Evolutionary conservation across 2,329 filamentous ascomycete genomes (phyloP).

Genomic region (Fusarium falciforme): DNA sequence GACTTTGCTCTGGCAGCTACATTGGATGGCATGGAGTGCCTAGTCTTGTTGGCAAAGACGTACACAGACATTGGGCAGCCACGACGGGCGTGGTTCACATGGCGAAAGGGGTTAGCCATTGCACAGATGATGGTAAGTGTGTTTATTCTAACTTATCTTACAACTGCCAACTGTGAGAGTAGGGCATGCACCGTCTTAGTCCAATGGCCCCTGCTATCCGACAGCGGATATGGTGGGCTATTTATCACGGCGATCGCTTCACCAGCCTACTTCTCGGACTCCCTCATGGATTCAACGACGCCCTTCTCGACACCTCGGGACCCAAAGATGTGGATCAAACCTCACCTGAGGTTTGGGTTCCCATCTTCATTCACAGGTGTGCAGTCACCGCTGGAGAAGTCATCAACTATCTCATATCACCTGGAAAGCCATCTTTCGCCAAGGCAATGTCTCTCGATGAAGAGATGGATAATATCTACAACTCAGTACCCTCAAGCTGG

Average conservation of each 20-base stretch:
- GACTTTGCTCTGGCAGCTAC: background rate
- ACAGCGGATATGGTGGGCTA: background rate
- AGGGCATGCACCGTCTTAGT: background rate
- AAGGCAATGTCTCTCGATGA: background rate
- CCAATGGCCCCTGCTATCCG: background rate
- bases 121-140: background rate
- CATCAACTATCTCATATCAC: background rate
- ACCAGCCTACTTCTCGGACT: background rate
- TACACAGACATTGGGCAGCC: background rate
- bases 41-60: background rate
- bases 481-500: background rate
- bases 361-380: background rate
- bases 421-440: background rate
- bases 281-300: background rate
- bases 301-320: background rate
- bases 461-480: background rate
- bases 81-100: background rate
- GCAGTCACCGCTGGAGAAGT: background rate
- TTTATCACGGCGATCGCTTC: background rate
- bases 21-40: background rate
- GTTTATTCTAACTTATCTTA: rapidly evolving
- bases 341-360: background rate
- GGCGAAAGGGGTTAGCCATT: background rate
- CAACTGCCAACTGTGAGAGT: background rate
- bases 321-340: background rate